A percentile compares a stretch with the other conserved stretches of the same genome.
Evolutionary conservation across 2,329 filamentous ascomycete species (phyloP).

Genomic region (Berkeleyomyces basicola): DNA sequence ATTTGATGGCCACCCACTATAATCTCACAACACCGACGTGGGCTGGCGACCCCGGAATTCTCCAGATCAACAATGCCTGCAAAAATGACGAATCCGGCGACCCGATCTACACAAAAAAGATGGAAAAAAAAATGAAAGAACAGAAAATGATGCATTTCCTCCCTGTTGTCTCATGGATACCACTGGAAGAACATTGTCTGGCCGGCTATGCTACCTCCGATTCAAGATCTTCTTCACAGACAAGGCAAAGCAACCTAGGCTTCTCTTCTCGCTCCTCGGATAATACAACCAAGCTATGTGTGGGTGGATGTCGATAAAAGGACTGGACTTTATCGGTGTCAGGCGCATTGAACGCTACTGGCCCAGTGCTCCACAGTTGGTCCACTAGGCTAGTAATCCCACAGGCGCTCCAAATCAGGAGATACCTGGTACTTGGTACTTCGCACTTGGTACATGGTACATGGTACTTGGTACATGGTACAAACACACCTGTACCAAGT

Average conservation of each 20-base stretch:
- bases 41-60: background rate
- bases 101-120: background rate
- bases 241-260: background rate
- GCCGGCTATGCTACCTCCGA: background rate
- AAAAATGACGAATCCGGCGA: background rate
- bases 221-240: background rate
- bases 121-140: background rate
- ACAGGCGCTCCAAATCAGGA: background rate
- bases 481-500: background rate
- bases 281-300: background rate
- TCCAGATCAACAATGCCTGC: background rate
- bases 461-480: too few species aligned
- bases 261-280: background rate
- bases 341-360: background rate
- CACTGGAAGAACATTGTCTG: background rate
- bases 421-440: background rate
- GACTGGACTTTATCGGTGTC: background rate
- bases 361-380: background rate
- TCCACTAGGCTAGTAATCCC: background rate
- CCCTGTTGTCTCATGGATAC: background rate
- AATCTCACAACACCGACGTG: background rate
- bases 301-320: background rate
- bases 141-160: background rate
- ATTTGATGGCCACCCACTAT: background rate
- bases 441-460: too few species aligned